These are phyloP conservation scores for Talaromyces sp. DNA, from an alignment of 2,329 filamentous ascomycete genomes.

Conservation along the genomic window DNA sequence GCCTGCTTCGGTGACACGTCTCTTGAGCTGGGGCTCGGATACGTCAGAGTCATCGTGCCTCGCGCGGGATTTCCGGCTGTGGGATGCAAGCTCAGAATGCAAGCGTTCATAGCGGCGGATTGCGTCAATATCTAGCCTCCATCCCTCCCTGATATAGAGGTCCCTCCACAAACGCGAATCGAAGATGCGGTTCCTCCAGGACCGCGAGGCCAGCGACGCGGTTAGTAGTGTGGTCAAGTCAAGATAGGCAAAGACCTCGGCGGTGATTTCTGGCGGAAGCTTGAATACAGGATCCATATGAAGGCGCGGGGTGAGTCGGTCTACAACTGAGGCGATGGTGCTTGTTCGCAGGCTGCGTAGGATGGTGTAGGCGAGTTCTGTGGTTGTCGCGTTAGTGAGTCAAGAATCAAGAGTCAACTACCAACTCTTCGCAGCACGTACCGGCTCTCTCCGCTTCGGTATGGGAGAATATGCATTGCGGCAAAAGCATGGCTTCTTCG, in stretches of 20 bases:
- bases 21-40: constrained; percentile 50
- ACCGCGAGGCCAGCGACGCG: constrained; percentile 71
- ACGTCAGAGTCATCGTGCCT: constrained; percentile 44
- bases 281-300: constrained; percentile 88
- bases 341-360: constrained; percentile 75
- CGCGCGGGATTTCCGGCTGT: constrained; percentile 44
- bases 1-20: constrained; percentile 45
- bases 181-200: constrained; percentile 75
- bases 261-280: constrained; percentile 84
- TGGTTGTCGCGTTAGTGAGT: background rate
- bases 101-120: constrained; percentile 63
- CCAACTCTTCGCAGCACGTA: constrained; percentile 25
- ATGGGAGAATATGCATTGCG: constrained; percentile 52
- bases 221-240: constrained; percentile 74
- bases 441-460: constrained; percentile 54
- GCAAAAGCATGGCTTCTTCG: constrained; percentile 43
- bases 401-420: background rate
- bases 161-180: constrained; percentile 84
- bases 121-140: constrained; percentile 66
- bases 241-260: constrained; percentile 82
- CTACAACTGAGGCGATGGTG: constrained; percentile 73
- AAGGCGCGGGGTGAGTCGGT: constrained; percentile 73
- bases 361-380: constrained; percentile 76
- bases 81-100: constrained; percentile 34
- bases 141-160: constrained; percentile 80